Percentiles rank a stretch among this genome's conserved stretches.
Conservation (phyloP, 441 rosid species). For the Adansonia madagascariensis region DNA sequence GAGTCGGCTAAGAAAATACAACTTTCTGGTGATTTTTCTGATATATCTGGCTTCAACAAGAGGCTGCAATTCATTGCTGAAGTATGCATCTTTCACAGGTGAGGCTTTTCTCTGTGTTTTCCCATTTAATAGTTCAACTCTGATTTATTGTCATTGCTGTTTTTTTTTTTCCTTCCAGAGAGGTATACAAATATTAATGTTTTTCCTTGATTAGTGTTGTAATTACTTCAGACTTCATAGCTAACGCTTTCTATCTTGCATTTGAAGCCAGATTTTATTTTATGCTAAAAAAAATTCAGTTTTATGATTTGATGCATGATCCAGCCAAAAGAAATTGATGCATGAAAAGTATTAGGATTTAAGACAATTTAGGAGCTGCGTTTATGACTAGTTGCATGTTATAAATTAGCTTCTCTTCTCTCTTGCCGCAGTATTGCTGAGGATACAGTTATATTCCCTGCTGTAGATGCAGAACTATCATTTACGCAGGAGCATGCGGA, state of each 20-base stretch:
- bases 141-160: background rate
- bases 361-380: background rate
- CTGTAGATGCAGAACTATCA: constrained; percentile 69
- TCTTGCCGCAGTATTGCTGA: constrained; percentile 67
- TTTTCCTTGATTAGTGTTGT: background rate
- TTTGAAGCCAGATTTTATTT: constrained; percentile 10
- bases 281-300: background rate
- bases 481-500: constrained; percentile 76
- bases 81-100: constrained; percentile 85
- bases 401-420: constrained; percentile 26
- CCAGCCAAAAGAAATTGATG: background rate
- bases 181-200: background rate
- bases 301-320: background rate
- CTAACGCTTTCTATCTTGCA: constrained; percentile 4
- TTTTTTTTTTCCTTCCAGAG: background rate
- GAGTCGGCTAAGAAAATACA: constrained; percentile 65
- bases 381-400: constrained; percentile 24
- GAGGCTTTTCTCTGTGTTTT: constrained; percentile 28
- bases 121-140: constrained; percentile 5
- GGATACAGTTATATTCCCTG: constrained; percentile 83
- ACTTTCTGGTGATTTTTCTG: constrained; percentile 61
- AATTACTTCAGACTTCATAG: background rate
- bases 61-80: constrained; percentile 80
- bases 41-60: constrained; percentile 63
- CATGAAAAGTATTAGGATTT: background rate